Evolutionary conservation across 257 asterid species (phyloP), one percentile per base, ranked within the genome.

Genomic region (Cordia subcordata): DNA sequence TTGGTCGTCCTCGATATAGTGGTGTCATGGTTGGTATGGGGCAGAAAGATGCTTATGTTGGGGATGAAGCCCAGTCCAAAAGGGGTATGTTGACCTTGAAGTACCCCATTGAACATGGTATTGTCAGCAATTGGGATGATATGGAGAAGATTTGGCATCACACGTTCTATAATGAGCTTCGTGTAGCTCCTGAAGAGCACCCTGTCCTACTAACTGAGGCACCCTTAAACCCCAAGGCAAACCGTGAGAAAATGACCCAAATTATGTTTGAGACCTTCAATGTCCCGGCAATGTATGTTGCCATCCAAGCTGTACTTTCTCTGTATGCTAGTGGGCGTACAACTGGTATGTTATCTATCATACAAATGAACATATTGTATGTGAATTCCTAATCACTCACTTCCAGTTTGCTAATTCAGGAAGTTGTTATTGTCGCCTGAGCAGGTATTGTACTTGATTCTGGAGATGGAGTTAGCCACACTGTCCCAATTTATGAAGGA

Each of bases 91-190:
- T 76, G 22, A 72, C 78, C 66, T 68, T 76, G 65, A 76, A 76
- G 58, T 76, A 76, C 61, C 81, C 81, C 27, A 76, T 76, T 54
- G 82, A 77, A 33, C 82, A 77, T 51, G 82, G 79, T 18, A 77
- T 77, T 14, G 82, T 77, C 42, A 77, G 76, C 65, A 77, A 77
- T 52, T 77, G 82, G 82, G 82, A 77, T 73, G 82, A 77, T 65
- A 77, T 77, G 82, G 82, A 77, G 64, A 77, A 72, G 67, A 77
- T 77, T n/a, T 77, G 82, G 82, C 82, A 77, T 55, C 82, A 77
- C 50, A 77, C 79, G 0, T 77, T 77, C 53, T 75, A 68, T 64
- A 77, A 77, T 20, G 82, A 77, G 73, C 82, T 77, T 37, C 82
- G 82, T 62, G 82, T 77, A 4, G 68, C 79, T 70, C 82, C 82